Evolutionary conservation across 495 filamentous ascomycete genomes (phyloP).

Genomic region (Penicillium simplicissimum): DNA sequence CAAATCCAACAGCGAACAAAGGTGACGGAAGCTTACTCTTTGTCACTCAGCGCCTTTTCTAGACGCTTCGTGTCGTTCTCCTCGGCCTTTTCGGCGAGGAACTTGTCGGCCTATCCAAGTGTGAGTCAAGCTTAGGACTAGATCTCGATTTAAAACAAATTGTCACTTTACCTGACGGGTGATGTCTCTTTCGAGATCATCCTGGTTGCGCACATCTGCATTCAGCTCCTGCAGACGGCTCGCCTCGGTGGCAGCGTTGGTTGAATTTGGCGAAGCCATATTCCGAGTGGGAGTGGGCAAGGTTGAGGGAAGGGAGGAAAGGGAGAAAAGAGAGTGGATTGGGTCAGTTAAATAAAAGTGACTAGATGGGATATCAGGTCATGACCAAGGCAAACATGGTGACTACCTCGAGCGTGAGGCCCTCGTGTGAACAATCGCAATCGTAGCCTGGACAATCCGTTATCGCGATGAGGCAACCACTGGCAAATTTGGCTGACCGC

Average conservation of each 20-base stretch:
- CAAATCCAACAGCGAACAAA: not conserved
- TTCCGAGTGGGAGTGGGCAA: not conserved
- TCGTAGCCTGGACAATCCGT: conserved; percentile 3
- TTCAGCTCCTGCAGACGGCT: conserved; percentile 66
- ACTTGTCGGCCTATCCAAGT: conserved; percentile 64
- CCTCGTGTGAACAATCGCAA: conserved; percentile 3
- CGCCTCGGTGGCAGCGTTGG: conserved; percentile 47
- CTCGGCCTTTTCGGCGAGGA: conserved; percentile 79
- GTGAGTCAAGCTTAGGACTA: conserved; percentile 8
- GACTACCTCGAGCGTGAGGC: conserved; percentile 2
- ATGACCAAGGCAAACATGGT: conserved; percentile 8
- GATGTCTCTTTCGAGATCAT: conserved; percentile 80
- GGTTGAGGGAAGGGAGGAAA: conserved; percentile 8
- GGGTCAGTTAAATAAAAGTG: not conserved
- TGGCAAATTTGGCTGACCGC: conserved; percentile 5
- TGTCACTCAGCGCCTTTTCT: conserved; percentile 68
- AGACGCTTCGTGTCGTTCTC: conserved; percentile 85
- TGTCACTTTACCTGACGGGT: conserved; percentile 43
- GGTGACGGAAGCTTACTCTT: conserved; percentile 42
- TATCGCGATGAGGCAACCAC: conserved; percentile 3
- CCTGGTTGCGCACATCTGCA: conserved; percentile 75
- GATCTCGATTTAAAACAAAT: not conserved
- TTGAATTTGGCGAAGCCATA: conserved; percentile 14
- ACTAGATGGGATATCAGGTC: not conserved
- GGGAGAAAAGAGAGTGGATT: conserved; percentile 3